Base-by-base conservation (phyloP, 2,329 filamentous ascomycete species). In the Stachybotrys echinatus region DNA sequence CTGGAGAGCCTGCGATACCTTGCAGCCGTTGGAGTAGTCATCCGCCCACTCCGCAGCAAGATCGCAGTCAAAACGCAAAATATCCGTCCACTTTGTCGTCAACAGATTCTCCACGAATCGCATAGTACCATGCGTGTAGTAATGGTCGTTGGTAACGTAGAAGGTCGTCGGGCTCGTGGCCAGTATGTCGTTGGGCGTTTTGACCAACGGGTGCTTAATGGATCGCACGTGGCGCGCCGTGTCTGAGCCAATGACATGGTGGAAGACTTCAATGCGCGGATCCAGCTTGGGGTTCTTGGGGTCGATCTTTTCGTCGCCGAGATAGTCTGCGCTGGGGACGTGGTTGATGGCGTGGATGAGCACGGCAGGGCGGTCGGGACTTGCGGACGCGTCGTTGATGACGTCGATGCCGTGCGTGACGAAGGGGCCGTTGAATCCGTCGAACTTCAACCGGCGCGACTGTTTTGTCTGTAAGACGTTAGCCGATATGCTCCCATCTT, bases 301-400 rank as follows among this genome's bases (percentile, higher is more conserved):
- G 3, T 52, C 54, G 6, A 57, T 18, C 22, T 48, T 43, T 23
- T 58, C 56, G 3, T 49, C 49, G 5, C 45, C 42, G 18, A 61
- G 58, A 20, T 70, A 73, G 0, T 68, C 67, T 0, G 70, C 68
- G 50, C 82, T 76, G 0, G 80, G 75, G 1, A 77, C 55, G 49
- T 85, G 83, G 54, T 85, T 85, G 46, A 85, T 62, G 0, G 77
- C 81, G 48, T 80, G 80, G 43, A 85, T 77, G 55, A 81, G 85
- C 6, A 85, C 75, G 0, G 76, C 65, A 1, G 68, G 59, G 10
- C 60, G 60, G 3, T 52, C 52, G 3, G 63, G 34, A 44, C 48
- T 44, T 3, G 57, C 57, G 2, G 71, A 57, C 0, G 72, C 73
- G 52, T 83, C 79, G 3, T 68, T 61, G n/a, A 81, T 70, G 6